A percentile compares a stretch with the other conserved stretches of the same genome.
Evolutionary conservation across 148 eudicot species (phyloP).

Genomic region (Chenopodium suecicum): DNA sequence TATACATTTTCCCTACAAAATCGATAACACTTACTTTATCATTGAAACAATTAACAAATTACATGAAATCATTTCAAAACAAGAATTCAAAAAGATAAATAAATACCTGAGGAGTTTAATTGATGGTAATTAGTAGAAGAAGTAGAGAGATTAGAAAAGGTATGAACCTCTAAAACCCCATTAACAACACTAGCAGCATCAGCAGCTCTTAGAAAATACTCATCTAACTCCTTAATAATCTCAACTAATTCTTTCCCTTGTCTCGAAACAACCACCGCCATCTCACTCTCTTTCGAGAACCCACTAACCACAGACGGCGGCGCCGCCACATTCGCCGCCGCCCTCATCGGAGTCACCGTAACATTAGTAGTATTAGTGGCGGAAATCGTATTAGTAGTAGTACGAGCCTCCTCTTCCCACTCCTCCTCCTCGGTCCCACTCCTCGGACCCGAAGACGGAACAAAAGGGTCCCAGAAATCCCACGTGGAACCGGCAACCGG

Average conservation of each 20-base stretch:
- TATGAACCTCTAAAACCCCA: slow-evolving; percentile 54
- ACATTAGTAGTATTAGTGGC: too few species aligned
- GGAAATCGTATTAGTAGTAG: slow-evolving; percentile 9
- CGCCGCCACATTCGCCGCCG: slow-evolving; percentile 49
- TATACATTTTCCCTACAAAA: slow-evolving; percentile 47
- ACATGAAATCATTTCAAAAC: background rate
- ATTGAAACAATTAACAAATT: background rate
- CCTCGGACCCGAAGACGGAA: slow-evolving; percentile 41
- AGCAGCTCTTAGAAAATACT: slow-evolving; percentile 83
- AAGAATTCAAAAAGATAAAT: background rate
- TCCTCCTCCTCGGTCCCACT: slow-evolving; percentile 62
- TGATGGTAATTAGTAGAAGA: slow-evolving; percentile 1
- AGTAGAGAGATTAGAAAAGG: slow-evolving; percentile 13
- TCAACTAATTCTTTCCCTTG: slow-evolving; percentile 76
- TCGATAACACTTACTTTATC: background rate
- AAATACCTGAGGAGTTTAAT: background rate
- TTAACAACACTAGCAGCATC: slow-evolving; percentile 63
- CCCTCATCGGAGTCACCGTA: slow-evolving; percentile 31
- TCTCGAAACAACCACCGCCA: slow-evolving; percentile 58
- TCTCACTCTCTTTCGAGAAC: slow-evolving; percentile 51
- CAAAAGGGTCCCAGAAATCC: slow-evolving; percentile 96
- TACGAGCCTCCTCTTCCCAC: slow-evolving; percentile 14
- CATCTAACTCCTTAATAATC: slow-evolving; percentile 84
- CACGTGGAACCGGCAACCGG: slow-evolving; percentile 47
- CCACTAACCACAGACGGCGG: slow-evolving; percentile 50